Base-by-base conservation (phyloP, 306 rosid species). In the Benincasa hispida region DNA sequence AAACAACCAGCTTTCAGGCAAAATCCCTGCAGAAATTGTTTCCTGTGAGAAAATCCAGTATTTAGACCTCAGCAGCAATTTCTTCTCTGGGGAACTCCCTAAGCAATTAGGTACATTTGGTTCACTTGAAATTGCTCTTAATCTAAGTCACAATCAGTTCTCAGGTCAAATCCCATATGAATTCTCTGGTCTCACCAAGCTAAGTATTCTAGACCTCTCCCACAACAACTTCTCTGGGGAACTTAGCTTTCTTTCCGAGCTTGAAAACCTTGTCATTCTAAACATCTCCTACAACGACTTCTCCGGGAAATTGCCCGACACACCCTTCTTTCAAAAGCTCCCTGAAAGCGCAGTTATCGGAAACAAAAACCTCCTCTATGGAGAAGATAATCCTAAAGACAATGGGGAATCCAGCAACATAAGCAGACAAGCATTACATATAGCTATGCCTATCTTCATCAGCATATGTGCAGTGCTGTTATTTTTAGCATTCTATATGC, bases 61-160 rank as follows among this genome's bases (percentile, higher is more conserved):
- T 79, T 82, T 95, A 19, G 96, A 95, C 87, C 72, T 95, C 28
- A 89, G 98, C 74, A 85, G 82, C 83, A 95, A 95, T 81, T 77
- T 84, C 74, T 88, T 95, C 81, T 82, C 84, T 8, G 98, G 97
- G n/a, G 92, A 87, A 79, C 88, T 95, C 28, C 97, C 99, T 2
- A 81, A 80, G 41, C 92, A 90, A 77, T 57, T 95, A 22, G 93
- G 96, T 69, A 89, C 78, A 74, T 80, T 92, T 68, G 82, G 89
- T 10, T 88, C 98, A 5, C 83, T 95, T 0, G 99, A 87, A 86
- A 95, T 95, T 81, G 85, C 97, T 48, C 95, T 95, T 75, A 95
- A 95, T 79, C 87, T 95, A 18, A 92, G 98, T 81, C 83, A 19
- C 48, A 95, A 95, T 87, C 87, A 81, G 45, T 82, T 95, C 75